Evolutionary conservation across 2,329 filamentous ascomycete species (phyloP).

Genomic region (Myriangium duriaei): DNA sequence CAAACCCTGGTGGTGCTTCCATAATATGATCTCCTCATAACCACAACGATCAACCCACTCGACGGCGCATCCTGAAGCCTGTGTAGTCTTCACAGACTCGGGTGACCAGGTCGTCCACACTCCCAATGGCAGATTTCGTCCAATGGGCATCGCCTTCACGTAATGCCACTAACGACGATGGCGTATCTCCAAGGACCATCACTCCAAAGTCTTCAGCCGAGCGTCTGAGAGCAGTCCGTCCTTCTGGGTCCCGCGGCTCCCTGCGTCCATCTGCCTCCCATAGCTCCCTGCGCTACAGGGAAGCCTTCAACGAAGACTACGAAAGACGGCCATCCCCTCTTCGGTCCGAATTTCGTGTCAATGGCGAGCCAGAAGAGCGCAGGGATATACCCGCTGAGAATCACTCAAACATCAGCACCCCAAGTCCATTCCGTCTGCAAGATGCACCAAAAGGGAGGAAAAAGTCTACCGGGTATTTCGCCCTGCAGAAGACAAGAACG

Average conservation of each 20-base stretch:
- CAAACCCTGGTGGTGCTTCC: too few relatives aligned
- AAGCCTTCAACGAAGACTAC: slow-evolving; percentile 9
- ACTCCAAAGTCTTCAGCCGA: slow-evolving; percentile 8
- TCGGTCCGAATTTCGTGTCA: slow-evolving; percentile 6
- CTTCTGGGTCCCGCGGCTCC: neutral
- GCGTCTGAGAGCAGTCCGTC: slow-evolving; percentile 1
- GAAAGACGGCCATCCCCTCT: slow-evolving; percentile 7
- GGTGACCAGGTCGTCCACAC: too few relatives aligned
- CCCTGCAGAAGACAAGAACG: slow-evolving; percentile 3
- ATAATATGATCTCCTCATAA: too few relatives aligned
- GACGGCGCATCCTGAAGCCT: too few relatives aligned
- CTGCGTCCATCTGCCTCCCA: slow-evolving; percentile 3
- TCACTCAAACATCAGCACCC: slow-evolving; percentile 1
- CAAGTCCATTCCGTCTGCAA: slow-evolving; percentile 5
- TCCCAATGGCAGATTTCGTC: slow-evolving; percentile 7
- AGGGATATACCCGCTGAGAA: neutral
- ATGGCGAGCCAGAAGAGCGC: neutral
- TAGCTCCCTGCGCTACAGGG: too few relatives aligned
- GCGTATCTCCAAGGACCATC: slow-evolving; percentile 5
- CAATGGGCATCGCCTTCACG: slow-evolving; percentile 2
- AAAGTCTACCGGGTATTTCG: slow-evolving; percentile 8
- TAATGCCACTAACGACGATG: slow-evolving; percentile 2
- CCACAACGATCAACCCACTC: too few relatives aligned
- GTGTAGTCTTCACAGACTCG: too few relatives aligned
- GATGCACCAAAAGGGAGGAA: slow-evolving; percentile 8